These are phyloP conservation scores for Amanita rimosa DNA, from an alignment of 768 basidiomycete species.

Conservation along the genomic window DNA sequence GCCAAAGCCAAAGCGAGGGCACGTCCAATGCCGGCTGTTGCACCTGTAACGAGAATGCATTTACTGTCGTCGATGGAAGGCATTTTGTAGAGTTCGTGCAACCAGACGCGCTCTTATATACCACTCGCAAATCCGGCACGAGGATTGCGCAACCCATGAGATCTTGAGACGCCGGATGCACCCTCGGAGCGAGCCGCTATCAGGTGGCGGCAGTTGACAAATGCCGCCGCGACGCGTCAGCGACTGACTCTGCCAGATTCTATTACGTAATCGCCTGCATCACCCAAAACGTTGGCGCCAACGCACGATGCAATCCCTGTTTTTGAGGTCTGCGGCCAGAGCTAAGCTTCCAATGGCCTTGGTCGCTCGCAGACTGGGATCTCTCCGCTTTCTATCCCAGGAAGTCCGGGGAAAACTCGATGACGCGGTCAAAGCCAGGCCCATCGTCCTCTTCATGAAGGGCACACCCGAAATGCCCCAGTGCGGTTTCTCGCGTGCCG, in stretches of 20 bases:
- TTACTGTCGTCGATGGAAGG: constrained; percentile 32
- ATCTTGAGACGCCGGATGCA: no score
- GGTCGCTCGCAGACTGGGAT: constrained; percentile 15
- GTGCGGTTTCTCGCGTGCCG: constrained; percentile 95
- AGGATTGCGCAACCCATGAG: no score
- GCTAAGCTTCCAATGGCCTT: constrained; percentile 9
- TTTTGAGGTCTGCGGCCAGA: background rate
- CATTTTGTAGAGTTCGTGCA: no score
- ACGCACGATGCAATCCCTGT: background rate
- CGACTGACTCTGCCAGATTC: no score
- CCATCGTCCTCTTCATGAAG: constrained; percentile 97
- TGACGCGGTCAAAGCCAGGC: constrained; percentile 59
- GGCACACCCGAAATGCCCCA: constrained; percentile 79
- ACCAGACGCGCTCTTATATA: no score
- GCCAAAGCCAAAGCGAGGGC: constrained; percentile 40
- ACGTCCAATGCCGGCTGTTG: constrained; percentile 48
- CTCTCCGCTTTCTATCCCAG: constrained; percentile 45
- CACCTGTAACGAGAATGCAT: constrained; percentile 44
- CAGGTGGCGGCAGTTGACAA: no score
- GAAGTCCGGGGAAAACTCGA: constrained; percentile 56
- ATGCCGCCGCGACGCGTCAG: no score
- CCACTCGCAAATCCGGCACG: no score
- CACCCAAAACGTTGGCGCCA: no score
- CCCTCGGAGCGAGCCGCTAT: no score
- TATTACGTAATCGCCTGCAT: background rate